These are phyloP conservation scores for Tylopilus sp. DNA, from an alignment of 1,284 basidiomycete genomes.

Conservation along the genomic window DNA sequence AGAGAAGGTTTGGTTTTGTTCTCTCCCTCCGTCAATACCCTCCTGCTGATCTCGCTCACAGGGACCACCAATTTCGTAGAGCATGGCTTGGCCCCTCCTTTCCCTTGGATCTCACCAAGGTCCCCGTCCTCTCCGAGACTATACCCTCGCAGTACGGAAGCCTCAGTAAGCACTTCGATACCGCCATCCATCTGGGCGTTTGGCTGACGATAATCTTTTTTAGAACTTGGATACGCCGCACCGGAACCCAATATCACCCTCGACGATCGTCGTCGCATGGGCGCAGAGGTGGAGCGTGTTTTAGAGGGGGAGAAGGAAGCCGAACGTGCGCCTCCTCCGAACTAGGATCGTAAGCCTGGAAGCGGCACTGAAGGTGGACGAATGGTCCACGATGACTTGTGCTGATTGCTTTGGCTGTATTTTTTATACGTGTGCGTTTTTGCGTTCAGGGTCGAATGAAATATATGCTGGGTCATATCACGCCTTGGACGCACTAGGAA, in stretches of 20 bases:
- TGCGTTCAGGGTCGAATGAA: too few relatives aligned
- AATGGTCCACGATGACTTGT: too few relatives aligned
- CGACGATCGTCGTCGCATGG: slow-evolving; percentile 47
- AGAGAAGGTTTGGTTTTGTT: slow-evolving; percentile 35
- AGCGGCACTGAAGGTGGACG: too few relatives aligned
- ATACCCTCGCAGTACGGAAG: slow-evolving; percentile 69
- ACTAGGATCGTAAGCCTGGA: slow-evolving; percentile 8
- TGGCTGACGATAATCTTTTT: too few relatives aligned
- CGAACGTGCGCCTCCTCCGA: slow-evolving; percentile 42
- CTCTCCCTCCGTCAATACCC: not conserved
- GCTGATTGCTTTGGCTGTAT: too few relatives aligned
- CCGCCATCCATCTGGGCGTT: too few relatives aligned
- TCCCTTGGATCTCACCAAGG: slow-evolving; percentile 56
- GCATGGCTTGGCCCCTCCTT: slow-evolving; percentile 71
- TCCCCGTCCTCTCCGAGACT: slow-evolving; percentile 48
- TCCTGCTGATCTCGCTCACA: slow-evolving; percentile 13
- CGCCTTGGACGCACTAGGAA: too few relatives aligned
- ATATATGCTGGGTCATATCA: too few relatives aligned
- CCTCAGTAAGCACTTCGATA: slow-evolving; percentile 47
- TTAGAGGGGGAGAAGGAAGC: slow-evolving; percentile 51
- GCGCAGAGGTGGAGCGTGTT: slow-evolving; percentile 47
- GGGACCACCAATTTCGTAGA: slow-evolving; percentile 61
- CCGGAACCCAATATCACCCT: slow-evolving; percentile 38
- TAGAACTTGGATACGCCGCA: slow-evolving; percentile 56
- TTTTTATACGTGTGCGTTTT: too few relatives aligned